Evolutionary conservation across 768 basidiomycete genomes (phyloP), one percentile per base, ranked within the genome.

Genomic region (Amanita rubescens): DNA sequence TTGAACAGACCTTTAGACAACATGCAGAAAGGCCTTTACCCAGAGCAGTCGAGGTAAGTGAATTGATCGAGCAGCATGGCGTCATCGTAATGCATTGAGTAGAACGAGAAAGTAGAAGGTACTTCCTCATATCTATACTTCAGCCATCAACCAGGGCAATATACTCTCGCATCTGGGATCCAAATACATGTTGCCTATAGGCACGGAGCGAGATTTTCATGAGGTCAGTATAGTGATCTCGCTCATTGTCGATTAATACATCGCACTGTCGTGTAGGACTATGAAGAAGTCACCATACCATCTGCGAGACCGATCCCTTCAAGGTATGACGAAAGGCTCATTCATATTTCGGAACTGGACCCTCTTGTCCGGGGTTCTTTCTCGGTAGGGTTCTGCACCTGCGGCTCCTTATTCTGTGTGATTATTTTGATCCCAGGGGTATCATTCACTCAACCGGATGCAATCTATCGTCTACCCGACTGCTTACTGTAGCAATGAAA

Each of bases 401-500:
- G 12, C 3, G 43, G 22, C 42, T 38, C 8, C 34, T 37, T 51
- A 51, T 34, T 51, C 24, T 41, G 24, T 37, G 46, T 22, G 20
- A 52, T 43, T 49, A 57, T 54, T 39, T 5, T 42, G 41, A 42
- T 55, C 15, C 1, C 54, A 95, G 94, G 89, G 89, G 25, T 99
- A 98, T 63, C 71, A 76, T 30, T 76, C 84, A 9, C 74, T 99
- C 58, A 99, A 99, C 65, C 79, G 96, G 58, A 87, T 99, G 55
- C 96, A 99, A 65, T 94, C 92, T 1, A 92, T 97, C 56, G 85
- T 98, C 17, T 97, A 87, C 69, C 85, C 88, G 0, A 90, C 90
- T 2, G 96, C 94, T 1, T 97, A 95, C 67, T 74, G 80, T n/a
- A 86, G 91, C 1, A 98, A 96, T 59, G 96, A 97, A 69, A 99